phyloP scores from a whole-genome alignment of 331 rosid genomes.

The Quercus tomentella region DNA sequence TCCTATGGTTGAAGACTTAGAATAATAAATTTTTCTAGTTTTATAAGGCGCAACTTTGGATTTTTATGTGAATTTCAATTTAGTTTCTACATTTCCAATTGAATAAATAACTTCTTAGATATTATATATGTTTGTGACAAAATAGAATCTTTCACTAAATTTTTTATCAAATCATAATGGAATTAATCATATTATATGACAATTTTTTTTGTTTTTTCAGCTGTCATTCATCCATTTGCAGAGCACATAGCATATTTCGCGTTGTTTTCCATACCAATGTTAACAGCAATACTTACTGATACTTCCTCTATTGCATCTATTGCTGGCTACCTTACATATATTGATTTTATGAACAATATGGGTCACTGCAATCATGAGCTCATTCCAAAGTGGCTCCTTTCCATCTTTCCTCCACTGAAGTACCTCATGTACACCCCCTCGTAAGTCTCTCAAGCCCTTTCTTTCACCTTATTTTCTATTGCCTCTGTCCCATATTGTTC shows the following conservation, averaged over 20 bases:
- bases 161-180: too few relatives aligned
- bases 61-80: too few relatives aligned
- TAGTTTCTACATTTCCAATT: too few relatives aligned
- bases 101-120: too few relatives aligned
- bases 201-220: constrained; percentile 28
- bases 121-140: too few relatives aligned
- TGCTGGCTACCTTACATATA: constrained; percentile 39
- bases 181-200: too few relatives aligned
- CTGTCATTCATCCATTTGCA: constrained; percentile 88
- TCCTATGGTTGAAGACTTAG: too few relatives aligned
- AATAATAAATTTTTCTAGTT: too few relatives aligned
- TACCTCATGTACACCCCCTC: constrained; percentile 64
- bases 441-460: constrained; percentile 39
- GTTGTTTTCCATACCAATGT: constrained; percentile 55
- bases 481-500: too few relatives aligned
- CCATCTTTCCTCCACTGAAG: constrained; percentile 61
- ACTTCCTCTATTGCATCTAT: constrained; percentile 40
- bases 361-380: constrained; percentile 88
- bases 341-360: constrained; percentile 92
- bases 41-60: too few relatives aligned
- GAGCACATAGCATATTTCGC: constrained; percentile 62
- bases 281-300: constrained; percentile 18
- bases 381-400: constrained; percentile 52
- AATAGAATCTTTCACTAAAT: too few relatives aligned
- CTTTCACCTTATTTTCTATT: too few relatives aligned